Conservation (phyloP, 306 rosid species). For the apple (Malus domestica) region DNA sequence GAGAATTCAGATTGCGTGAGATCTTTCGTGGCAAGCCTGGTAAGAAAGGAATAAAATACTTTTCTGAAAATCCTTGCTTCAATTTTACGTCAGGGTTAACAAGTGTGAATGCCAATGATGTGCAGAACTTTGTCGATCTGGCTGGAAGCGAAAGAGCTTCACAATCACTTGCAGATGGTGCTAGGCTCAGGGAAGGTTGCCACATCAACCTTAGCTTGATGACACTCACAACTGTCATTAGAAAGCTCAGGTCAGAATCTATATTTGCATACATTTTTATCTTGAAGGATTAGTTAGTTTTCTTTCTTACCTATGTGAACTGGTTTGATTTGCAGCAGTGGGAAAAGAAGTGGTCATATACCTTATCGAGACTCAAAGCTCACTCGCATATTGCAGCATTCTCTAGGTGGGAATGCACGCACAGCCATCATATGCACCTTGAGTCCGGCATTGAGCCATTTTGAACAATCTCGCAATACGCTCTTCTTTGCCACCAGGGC, state of each 20-base stretch:
- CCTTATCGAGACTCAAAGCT: constrained; percentile 98
- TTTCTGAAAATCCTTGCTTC: constrained; percentile 1
- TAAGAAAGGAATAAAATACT: constrained; percentile 23
- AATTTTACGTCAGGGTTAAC: not conserved
- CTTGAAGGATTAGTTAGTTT: not conserved
- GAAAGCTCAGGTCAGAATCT: constrained; percentile 83
- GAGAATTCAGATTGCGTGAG: constrained; percentile 79
- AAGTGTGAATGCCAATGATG: not conserved
- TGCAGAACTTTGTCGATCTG: constrained; percentile 94
- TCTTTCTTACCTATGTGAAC: not conserved
- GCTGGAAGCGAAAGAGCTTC: constrained; percentile 99
- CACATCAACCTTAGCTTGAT: constrained; percentile 98
- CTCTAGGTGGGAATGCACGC: constrained; percentile 98
- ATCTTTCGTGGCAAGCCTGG: constrained; percentile 95
- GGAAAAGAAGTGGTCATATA: constrained; percentile 89
- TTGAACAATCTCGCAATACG: constrained; percentile 94
- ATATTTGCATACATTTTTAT: not conserved
- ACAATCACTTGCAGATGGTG: constrained; percentile 94
- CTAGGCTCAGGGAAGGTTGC: constrained; percentile 98
- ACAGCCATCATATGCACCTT: constrained; percentile 97
- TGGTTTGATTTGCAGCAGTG: constrained; percentile 49
- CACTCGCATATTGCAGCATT: constrained; percentile 94
- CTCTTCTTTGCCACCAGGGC: constrained; percentile 94
- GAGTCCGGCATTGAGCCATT: constrained; percentile 91
- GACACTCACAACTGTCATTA: constrained; percentile 99